phyloP scores from a whole-genome alignment of 345 rosid genomes.

The Firmiana major region DNA sequence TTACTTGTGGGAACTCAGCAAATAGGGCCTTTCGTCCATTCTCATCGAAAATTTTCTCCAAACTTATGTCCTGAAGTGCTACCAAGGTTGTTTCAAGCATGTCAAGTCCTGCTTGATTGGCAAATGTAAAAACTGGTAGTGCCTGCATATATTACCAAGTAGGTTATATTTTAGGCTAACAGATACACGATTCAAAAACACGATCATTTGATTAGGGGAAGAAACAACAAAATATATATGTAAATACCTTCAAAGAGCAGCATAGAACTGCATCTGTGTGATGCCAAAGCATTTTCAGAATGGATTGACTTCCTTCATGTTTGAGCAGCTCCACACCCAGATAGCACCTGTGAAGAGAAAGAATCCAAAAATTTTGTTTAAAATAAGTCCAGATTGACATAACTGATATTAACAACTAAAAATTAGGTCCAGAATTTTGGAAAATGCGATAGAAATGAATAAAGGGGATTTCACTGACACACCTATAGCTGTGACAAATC shows the following conservation, averaged over 20 bases:
- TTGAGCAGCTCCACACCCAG: constrained; percentile 82
- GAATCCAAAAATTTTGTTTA: background rate
- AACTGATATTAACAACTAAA: background rate
- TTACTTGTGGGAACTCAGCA: constrained; percentile 75
- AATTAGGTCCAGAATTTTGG: background rate
- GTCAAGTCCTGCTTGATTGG: constrained; percentile 97
- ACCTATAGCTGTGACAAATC: constrained; percentile 84
- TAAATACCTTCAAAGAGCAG: constrained; percentile 75
- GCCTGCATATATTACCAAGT: constrained; percentile 34
- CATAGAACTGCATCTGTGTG: constrained; percentile 87
- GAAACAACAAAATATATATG: background rate
- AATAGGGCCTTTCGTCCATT: constrained; percentile 64
- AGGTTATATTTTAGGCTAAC: background rate
- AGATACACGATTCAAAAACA: background rate
- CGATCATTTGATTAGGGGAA: background rate
- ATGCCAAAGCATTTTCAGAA: constrained; percentile 85
- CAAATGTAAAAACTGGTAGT: constrained; percentile 66
- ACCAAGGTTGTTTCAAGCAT: constrained; percentile 94
- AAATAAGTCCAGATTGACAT: background rate
- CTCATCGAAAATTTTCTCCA: constrained; percentile 72
- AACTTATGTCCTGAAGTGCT: constrained; percentile 73
- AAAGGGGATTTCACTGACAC: background rate
- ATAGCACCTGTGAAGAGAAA: constrained; percentile 46
- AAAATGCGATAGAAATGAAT: background rate
- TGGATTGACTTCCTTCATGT: constrained; percentile 58